A percentile compares a stretch with the other conserved stretches of the same genome.
These are phyloP conservation scores for Nitzschia palea DNA, from an alignment of 108 stramenopile genomes.

Conservation along the genomic window DNA sequence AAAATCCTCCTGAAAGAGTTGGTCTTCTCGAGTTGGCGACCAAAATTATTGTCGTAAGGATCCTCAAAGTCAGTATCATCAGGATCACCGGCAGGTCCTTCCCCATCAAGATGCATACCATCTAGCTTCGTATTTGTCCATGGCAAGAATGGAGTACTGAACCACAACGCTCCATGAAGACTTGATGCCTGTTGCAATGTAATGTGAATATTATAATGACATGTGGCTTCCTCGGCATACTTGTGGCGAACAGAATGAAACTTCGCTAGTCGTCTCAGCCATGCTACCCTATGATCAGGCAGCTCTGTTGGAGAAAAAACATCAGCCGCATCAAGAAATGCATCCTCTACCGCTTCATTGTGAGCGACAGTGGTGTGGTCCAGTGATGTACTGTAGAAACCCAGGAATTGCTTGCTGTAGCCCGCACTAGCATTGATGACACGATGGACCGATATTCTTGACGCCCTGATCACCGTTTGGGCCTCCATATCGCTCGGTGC, in stretches of 20 bases:
- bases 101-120: slow-evolving; percentile 61
- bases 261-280: slow-evolving; percentile 82
- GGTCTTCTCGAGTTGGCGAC: slow-evolving; percentile 48
- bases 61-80: slow-evolving; percentile 56
- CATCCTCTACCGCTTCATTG: slow-evolving; percentile 86
- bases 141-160: slow-evolving; percentile 81
- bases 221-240: slow-evolving; percentile 86
- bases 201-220: slow-evolving; percentile 76
- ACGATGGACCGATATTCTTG: slow-evolving; percentile 73
- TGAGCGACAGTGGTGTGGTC: slow-evolving; percentile 62
- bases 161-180: slow-evolving; percentile 78
- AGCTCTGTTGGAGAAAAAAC: slow-evolving; percentile 88
- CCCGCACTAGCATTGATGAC: slow-evolving; percentile 79
- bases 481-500: slow-evolving; percentile 21
- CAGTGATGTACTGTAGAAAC: slow-evolving; percentile 53
- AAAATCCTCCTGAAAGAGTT: slow-evolving; percentile 81
- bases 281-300: slow-evolving; percentile 80
- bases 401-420: slow-evolving; percentile 83
- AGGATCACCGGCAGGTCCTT: slow-evolving; percentile 51
- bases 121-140: slow-evolving; percentile 74
- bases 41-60: slow-evolving; percentile 41
- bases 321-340: slow-evolving; percentile 81
- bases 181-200: slow-evolving; percentile 73
- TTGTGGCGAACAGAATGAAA: slow-evolving; percentile 74
- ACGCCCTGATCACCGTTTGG: slow-evolving; percentile 56